Base-by-base conservation (phyloP, 2,329 filamentous ascomycete species). In the Xylariomycetidae sp. region DNA sequence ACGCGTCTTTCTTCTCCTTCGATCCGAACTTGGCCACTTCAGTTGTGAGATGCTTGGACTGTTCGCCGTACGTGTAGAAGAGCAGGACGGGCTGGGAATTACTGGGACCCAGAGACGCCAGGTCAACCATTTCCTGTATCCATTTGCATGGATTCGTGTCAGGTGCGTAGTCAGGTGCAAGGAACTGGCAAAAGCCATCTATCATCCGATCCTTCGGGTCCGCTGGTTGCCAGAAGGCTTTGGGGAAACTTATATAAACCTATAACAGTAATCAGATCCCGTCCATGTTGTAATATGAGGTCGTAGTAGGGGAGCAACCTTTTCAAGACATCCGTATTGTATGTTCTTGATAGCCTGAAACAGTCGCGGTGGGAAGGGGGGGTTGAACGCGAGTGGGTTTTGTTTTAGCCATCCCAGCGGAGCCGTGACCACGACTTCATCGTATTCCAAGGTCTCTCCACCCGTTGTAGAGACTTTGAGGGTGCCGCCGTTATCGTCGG, bases 41-140 rank as follows among this genome's bases (percentile, higher is more conserved):
- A 10, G 59, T 56, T 0, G 72, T 76, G 28, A 83, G 56, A 47
- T 72, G 65, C 7, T 58, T 57, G 1, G 74, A 78, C 52, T 79
- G 74, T 14, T 70, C 71, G 23, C 82, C 82, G 49, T 78, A 82
- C 22, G 70, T 79, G 64, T 88, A 95, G 70, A 94, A 95, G 17
- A 95, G 73, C 4, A 95, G 70, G 0, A 86, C 93, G 6, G 88
- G 83, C 39, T 94, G 87, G 0, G 80, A 71, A 31, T 65, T 67
- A 0, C 52, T 47, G 0, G 74, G 68, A 2, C 26, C 15, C 13
- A 93, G 67, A 2, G 80, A 76, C 25, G 82, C 79, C 15, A 95
- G 72, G 37, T 90, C 88, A 37, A 93, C 69, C 33, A 78, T 74
- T 60, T 90, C 82, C 57, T 86, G 82, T 41, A 79, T 76, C 85